Evolutionary conservation across 2,329 filamentous ascomycete species (phyloP).

Genomic region (Trichoderma koningii): DNA sequence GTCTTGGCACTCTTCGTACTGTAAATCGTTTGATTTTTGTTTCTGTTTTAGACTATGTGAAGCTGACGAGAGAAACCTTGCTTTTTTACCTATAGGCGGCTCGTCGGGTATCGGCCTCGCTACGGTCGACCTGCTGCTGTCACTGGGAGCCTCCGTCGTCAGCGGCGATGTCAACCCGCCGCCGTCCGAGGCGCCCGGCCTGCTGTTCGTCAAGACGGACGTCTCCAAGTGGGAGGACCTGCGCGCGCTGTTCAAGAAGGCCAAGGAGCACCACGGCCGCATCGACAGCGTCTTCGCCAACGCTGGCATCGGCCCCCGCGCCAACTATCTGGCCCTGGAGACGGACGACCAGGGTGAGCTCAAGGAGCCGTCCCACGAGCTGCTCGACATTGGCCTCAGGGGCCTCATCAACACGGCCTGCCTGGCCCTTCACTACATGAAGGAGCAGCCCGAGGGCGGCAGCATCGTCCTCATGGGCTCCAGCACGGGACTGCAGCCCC

Average conservation of each 20-base stretch:
- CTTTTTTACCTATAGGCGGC: not conserved
- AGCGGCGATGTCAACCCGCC: slow-evolving; percentile 20
- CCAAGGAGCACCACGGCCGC: slow-evolving; percentile 16
- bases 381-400: slow-evolving; percentile 14
- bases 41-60: not conserved
- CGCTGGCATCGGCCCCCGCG: slow-evolving; percentile 17
- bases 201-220: slow-evolving; percentile 13
- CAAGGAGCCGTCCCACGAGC: slow-evolving; percentile 15
- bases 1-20: no score
- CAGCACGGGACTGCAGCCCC: slow-evolving; percentile 17
- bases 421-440: slow-evolving; percentile 22
- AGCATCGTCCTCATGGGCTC: slow-evolving; percentile 22
- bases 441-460: slow-evolving; percentile 19
- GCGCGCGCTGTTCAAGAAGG: slow-evolving; percentile 8
- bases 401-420: slow-evolving; percentile 21
- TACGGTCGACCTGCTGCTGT: slow-evolving; percentile 16
- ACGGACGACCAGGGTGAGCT: slow-evolving; percentile 14
- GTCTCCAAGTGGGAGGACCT: slow-evolving; percentile 17
- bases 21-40: not conserved
- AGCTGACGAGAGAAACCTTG: not conserved
- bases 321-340: slow-evolving; percentile 22
- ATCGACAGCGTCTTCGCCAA: slow-evolving; percentile 23
- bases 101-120: slow-evolving; percentile 19
- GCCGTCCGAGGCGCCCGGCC: slow-evolving; percentile 1
- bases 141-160: slow-evolving; percentile 18